Percentiles rank a stretch among this genome's conserved stretches.
These are phyloP conservation scores for Aspergillus sp. DNA, from an alignment of 2,329 filamentous ascomycete genomes.

Conservation along the genomic window DNA sequence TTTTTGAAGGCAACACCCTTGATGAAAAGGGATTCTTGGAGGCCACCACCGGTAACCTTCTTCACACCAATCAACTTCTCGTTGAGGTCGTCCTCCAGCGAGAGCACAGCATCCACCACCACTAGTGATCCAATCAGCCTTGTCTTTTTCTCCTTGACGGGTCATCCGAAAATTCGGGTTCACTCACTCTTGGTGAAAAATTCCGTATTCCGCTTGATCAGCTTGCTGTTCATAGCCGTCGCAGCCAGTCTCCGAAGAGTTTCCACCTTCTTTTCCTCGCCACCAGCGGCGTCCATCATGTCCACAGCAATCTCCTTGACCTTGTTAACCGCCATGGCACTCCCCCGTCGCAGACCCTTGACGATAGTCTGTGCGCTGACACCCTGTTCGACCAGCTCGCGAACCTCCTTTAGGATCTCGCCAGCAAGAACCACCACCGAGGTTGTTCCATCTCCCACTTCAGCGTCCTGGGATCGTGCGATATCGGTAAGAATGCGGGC, in stretches of 20 bases:
- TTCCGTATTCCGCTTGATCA: constrained; percentile 91
- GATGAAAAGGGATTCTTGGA: constrained; percentile 93
- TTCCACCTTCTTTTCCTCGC: constrained; percentile 78
- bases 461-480: constrained; percentile 95
- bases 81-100: constrained; percentile 91
- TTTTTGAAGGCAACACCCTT: constrained; percentile 99
- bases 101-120: constrained; percentile 94
- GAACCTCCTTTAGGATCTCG: constrained; percentile 93
- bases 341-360: constrained; percentile 85
- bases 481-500: constrained; percentile 97
- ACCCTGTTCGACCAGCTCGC: constrained; percentile 91
- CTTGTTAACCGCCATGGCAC: constrained; percentile 91
- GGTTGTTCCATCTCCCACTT: constrained; percentile 96
- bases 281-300: constrained; percentile 58
- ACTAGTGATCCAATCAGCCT: constrained; percentile 45
- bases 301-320: constrained; percentile 90
- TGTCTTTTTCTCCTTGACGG: constrained; percentile 3
- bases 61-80: constrained; percentile 97
- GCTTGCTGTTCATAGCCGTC: constrained; percentile 98
- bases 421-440: constrained; percentile 96
- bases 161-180: background rate
- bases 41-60: constrained; percentile 91
- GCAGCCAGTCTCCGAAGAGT: constrained; percentile 82
- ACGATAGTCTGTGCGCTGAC: constrained; percentile 97
- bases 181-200: constrained; percentile 91